Conservation (phyloP, 441 rosid species). For the Aleurites moluccanus region DNA sequence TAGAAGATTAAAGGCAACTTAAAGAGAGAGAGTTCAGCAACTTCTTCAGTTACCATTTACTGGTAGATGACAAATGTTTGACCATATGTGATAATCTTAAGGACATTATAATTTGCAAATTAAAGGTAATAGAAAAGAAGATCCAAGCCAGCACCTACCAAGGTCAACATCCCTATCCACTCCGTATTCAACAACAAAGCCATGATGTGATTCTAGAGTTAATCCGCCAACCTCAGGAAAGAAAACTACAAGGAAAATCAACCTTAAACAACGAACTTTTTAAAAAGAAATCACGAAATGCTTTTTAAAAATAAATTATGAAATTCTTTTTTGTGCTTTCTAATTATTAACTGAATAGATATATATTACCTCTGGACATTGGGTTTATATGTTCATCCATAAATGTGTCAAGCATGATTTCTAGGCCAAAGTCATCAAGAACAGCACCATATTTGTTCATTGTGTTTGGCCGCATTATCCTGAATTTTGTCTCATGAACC, state of each 20-base stretch:
- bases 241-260: slow-evolving; percentile 50
- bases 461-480: slow-evolving; percentile 87
- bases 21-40: background rate
- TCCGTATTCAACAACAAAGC: slow-evolving; percentile 59
- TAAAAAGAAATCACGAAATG: background rate
- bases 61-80: slow-evolving; percentile 25
- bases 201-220: slow-evolving; percentile 93
- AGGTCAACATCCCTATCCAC: slow-evolving; percentile 69
- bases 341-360: background rate
- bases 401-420: slow-evolving; percentile 68
- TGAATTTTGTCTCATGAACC: slow-evolving; percentile 66
- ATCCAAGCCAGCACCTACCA: slow-evolving; percentile 39
- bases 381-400: slow-evolving; percentile 74
- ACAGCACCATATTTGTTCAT: slow-evolving; percentile 89
- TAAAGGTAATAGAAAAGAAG: slow-evolving; percentile 13
- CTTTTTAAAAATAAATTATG: too few species aligned
- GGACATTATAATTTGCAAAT: background rate
- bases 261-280: slow-evolving; percentile 6
- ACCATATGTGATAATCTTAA: background rate
- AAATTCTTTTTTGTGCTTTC: background rate
- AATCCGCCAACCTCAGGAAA: slow-evolving; percentile 79
- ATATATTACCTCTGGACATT: slow-evolving; percentile 50
- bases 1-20: background rate
- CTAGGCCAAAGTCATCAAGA: slow-evolving; percentile 89
- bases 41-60: slow-evolving; percentile 9